Conservation (phyloP, 495 filamentous ascomycete genomes). For the Viridothelium virens region DNA sequence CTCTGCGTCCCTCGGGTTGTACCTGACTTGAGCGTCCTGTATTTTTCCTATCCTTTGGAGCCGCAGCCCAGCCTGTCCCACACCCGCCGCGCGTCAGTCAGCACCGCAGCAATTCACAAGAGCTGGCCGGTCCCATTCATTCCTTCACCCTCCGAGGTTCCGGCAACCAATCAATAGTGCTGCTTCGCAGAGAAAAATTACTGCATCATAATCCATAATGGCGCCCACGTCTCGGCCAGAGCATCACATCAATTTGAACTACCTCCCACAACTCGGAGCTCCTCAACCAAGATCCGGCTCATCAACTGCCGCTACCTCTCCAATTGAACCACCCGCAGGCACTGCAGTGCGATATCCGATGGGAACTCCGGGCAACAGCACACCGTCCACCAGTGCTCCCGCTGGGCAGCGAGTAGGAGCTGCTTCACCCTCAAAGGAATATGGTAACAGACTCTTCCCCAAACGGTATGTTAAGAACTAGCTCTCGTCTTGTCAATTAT, state of each 20-base stretch:
- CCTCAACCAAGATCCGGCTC: constrained; percentile 70
- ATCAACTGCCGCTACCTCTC: constrained; percentile 79
- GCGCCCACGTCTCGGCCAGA: constrained; percentile 64
- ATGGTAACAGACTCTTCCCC: constrained; percentile 69
- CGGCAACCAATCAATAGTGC: constrained; percentile 28
- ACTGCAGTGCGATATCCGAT: constrained; percentile 67
- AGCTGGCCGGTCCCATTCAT: background rate
- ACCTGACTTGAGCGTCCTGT: background rate
- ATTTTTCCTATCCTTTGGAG: constrained; percentile 1
- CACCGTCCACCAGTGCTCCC: constrained; percentile 61
- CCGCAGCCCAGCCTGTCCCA: background rate
- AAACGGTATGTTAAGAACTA: constrained; percentile 65
- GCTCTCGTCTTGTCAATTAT: constrained; percentile 23
- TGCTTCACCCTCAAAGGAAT: constrained; percentile 95
- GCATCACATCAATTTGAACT: constrained; percentile 67
- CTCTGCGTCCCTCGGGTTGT: background rate
- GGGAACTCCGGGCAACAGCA: constrained; percentile 55
- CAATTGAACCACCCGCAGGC: constrained; percentile 68
- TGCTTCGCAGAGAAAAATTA: constrained; percentile 24
- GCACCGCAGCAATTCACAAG: constrained; percentile 3
- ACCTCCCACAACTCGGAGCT: constrained; percentile 50
- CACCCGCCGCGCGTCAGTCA: constrained; percentile 10
- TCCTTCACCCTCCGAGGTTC: constrained; percentile 26
- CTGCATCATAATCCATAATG: constrained; percentile 73
- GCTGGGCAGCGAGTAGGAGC: constrained; percentile 68